A percentile compares a stretch with the other conserved stretches of the same genome.
These are phyloP conservation scores for Macrocybe gigantea DNA, from an alignment of 768 basidiomycete genomes.

Conservation along the genomic window DNA sequence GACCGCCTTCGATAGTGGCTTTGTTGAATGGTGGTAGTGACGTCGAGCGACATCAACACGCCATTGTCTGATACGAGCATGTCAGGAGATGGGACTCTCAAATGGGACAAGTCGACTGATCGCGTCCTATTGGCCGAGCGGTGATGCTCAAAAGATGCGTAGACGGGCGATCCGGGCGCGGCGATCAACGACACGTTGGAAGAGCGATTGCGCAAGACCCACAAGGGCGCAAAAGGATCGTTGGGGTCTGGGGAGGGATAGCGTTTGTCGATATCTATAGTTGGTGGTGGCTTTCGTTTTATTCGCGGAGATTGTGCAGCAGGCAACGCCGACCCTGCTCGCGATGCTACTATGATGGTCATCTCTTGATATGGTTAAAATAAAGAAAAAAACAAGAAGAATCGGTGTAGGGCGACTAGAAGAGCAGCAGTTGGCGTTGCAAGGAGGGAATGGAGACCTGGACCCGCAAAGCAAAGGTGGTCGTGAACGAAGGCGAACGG, in stretches of 20 bases:
- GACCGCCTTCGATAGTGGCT: slow-evolving; percentile 15
- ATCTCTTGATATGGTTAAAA: too few relatives aligned
- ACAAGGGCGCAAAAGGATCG: slow-evolving; percentile 68
- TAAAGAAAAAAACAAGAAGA: too few relatives aligned
- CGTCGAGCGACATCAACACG: too few relatives aligned
- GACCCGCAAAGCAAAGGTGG: too few relatives aligned
- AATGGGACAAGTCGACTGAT: not conserved
- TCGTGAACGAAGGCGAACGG: too few relatives aligned
- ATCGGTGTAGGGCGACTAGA: too few relatives aligned
- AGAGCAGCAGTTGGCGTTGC: too few relatives aligned
- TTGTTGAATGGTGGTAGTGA: not conserved
- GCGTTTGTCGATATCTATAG: slow-evolving; percentile 30
- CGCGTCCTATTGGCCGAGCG: not conserved
- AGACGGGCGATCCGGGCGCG: slow-evolving; percentile 7
- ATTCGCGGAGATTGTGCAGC: slow-evolving; percentile 16
- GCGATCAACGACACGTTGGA: slow-evolving; percentile 32
- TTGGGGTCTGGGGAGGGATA: slow-evolving; percentile 65
- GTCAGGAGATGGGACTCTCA: too few relatives aligned
- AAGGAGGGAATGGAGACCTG: too few relatives aligned
- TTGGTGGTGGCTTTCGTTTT: slow-evolving; percentile 55
- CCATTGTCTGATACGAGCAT: too few relatives aligned
- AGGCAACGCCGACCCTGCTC: not conserved
- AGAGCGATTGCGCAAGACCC: slow-evolving; percentile 56
- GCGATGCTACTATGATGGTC: too few relatives aligned
- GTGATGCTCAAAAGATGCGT: slow-evolving; percentile 7